phyloP scores from a whole-genome alignment of 192 early-diverging fungal genomes.

The Linnemannia exigua region DNA sequence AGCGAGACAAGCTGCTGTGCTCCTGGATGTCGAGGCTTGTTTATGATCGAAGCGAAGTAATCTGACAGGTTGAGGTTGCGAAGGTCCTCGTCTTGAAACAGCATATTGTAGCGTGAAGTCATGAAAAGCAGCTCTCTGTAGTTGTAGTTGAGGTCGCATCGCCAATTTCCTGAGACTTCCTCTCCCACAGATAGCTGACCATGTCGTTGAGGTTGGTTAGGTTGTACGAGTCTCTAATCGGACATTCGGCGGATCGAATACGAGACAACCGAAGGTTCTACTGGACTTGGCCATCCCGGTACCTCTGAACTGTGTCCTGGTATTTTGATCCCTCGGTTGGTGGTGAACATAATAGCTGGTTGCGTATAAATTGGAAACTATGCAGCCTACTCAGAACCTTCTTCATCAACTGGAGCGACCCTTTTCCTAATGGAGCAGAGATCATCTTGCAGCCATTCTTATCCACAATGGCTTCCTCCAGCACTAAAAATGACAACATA shows the following conservation, averaged over 20 bases:
- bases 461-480: not conserved
- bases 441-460: slow-evolving; percentile 9
- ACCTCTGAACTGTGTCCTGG: not conserved
- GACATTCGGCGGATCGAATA: slow-evolving; percentile 15
- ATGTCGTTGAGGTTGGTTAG: slow-evolving; percentile 1
- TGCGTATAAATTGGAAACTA: not conserved
- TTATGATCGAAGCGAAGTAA: slow-evolving; percentile 7
- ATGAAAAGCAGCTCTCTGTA: slow-evolving; percentile 20
- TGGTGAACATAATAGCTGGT: not conserved
- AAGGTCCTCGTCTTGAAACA: slow-evolving; percentile 23
- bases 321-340: not conserved
- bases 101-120: slow-evolving; percentile 12
- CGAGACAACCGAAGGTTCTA: not conserved
- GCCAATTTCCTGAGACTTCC: not conserved
- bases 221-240: slow-evolving; percentile 21
- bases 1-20: slow-evolving; percentile 1
- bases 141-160: slow-evolving; percentile 1
- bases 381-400: slow-evolving; percentile 15
- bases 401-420: not conserved
- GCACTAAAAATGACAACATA: not conserved
- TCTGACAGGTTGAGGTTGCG: slow-evolving; percentile 23
- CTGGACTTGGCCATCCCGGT: not conserved
- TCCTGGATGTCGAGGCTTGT: slow-evolving; percentile 4
- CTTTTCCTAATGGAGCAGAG: not conserved
- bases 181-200: slow-evolving; percentile 7